A percentile compares a stretch with the other conserved stretches of the same genome.
These are phyloP conservation scores for sweet orange (Citrus sinensis) DNA, from an alignment of 345 rosid species.

Conservation along the genomic window DVS_A1.0 CM039169.1:31556501-31557000, in stretches of 20 bases:
- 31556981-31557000: too few relatives aligned
- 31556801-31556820: background rate
- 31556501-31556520: constrained; percentile 1
- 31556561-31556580: constrained; percentile 8
- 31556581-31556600: background rate
- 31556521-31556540: background rate
- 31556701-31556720: background rate
- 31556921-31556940: too few relatives aligned
- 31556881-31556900: too few relatives aligned
- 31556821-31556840: background rate
- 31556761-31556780: background rate
- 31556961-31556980: too few relatives aligned
- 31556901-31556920: too few relatives aligned
- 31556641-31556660: background rate
- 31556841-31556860: background rate
- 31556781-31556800: background rate
- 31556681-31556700: background rate
- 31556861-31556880: too few relatives aligned
- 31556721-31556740: background rate
- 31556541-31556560: too few relatives aligned
- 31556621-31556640: background rate
- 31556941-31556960: too few relatives aligned
- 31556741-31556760: too few relatives aligned
- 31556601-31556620: background rate
- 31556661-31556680: background rate